Conservation (phyloP, 306 rosid species). For the Vicia villosa region DNA sequence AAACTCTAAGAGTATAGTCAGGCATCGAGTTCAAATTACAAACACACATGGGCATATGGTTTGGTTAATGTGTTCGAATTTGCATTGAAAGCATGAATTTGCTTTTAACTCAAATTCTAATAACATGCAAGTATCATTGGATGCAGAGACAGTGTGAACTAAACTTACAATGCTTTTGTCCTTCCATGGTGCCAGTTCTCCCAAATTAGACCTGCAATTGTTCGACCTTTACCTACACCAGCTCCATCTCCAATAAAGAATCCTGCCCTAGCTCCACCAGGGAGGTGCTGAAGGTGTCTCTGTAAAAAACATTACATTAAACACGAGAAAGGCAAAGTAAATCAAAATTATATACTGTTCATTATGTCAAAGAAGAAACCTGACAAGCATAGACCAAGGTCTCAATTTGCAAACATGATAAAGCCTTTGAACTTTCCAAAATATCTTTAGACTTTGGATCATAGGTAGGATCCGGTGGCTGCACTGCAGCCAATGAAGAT, state of each 20-base stretch:
- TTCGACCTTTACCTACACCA: slow-evolving; percentile 99
- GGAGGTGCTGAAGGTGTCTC: slow-evolving; percentile 92
- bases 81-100: slow-evolving; percentile 24
- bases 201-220: slow-evolving; percentile 94
- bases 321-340: slow-evolving; percentile 35
- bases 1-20: slow-evolving; percentile 26
- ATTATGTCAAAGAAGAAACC: slow-evolving; percentile 65
- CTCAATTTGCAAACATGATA: slow-evolving; percentile 98
- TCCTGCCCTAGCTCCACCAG: slow-evolving; percentile 78
- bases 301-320: slow-evolving; percentile 56
- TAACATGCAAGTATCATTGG: slow-evolving; percentile 19
- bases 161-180: slow-evolving; percentile 88
- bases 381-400: slow-evolving; percentile 95
- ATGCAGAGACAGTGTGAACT: slow-evolving; percentile 33
- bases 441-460: slow-evolving; percentile 69
- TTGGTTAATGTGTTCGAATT: background rate
- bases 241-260: slow-evolving; percentile 98
- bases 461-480: slow-evolving; percentile 98
- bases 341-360: slow-evolving; percentile 30
- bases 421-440: slow-evolving; percentile 65
- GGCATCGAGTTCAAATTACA: slow-evolving; percentile 15
- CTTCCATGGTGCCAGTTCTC: slow-evolving; percentile 91
- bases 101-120: slow-evolving; percentile 16
- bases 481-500: slow-evolving; percentile 95
- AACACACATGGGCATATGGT: slow-evolving; percentile 3